A percentile compares a stretch with the other conserved stretches of the same genome.
phyloP scores from a whole-genome alignment of 2,329 filamentous ascomycete genomes.

The Xylariaceae sp. region DNA sequence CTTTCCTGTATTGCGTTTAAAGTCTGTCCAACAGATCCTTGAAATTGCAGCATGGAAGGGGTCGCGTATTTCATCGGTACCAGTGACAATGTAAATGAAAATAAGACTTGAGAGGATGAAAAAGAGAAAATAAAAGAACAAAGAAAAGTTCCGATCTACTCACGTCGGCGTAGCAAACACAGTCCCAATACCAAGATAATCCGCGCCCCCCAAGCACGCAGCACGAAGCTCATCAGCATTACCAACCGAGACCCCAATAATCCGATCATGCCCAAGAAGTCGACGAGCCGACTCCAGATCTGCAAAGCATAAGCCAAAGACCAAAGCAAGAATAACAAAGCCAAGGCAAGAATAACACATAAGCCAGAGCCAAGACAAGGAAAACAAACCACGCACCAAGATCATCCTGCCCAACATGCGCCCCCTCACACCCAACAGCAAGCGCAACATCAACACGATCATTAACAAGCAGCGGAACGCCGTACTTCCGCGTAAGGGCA shows the following conservation, averaged over 20 bases:
- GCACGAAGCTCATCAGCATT: conserved; percentile 66
- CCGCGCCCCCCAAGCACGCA: conserved; percentile 72
- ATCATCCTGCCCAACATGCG: conserved; percentile 94
- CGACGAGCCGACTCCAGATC: conserved; percentile 62
- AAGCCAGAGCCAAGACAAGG: too few relatives aligned
- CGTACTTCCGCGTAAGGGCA: conserved; percentile 59
- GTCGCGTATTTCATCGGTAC: background rate
- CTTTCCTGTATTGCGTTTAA: conserved; percentile 56
- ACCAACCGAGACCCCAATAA: conserved; percentile 86
- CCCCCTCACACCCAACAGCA: conserved; percentile 81
- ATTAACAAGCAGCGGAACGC: conserved; percentile 84
- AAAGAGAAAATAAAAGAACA: background rate
- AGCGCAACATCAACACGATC: conserved; percentile 87
- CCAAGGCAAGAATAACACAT: too few relatives aligned
- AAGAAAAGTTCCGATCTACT: conserved; percentile 27
- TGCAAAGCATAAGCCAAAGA: too few relatives aligned
- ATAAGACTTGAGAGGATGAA: background rate
- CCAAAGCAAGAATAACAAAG: too few relatives aligned
- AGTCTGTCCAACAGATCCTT: background rate
- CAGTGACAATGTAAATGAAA: background rate
- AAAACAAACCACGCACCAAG: conserved; percentile 53
- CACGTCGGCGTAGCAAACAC: conserved; percentile 81
- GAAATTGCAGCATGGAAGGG: background rate
- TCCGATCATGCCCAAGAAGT: conserved; percentile 69
- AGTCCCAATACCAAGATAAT: conserved; percentile 88